A percentile compares a stretch with the other conserved stretches of the same genome.
These are phyloP conservation scores for Jatropha curcas DNA, from an alignment of 345 rosid genomes.

Conservation along the genomic window DNA sequence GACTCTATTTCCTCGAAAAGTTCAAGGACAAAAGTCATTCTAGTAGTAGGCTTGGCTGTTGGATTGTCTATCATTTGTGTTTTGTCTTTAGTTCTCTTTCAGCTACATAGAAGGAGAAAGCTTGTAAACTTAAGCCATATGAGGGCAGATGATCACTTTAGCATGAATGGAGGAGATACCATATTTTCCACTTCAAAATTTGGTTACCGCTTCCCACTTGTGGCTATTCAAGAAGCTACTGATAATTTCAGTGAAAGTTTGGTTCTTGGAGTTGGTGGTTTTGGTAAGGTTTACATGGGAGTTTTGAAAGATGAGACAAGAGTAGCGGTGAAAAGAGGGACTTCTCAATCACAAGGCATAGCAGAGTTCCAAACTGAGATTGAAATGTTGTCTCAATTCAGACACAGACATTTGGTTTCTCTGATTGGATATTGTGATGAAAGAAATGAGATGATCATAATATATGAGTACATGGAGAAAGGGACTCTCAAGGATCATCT, in stretches of 20 bases:
- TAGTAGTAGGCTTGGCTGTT: conserved; percentile 41
- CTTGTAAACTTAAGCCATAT: conserved; percentile 24
- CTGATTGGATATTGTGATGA: conserved; percentile 68
- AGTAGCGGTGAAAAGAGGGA: conserved; percentile 71
- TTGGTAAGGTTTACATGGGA: conserved; percentile 71
- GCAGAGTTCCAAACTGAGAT: conserved; percentile 65
- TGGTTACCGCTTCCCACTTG: conserved; percentile 57
- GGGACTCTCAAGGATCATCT: conserved; percentile 67
- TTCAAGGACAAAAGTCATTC: conserved; percentile 27
- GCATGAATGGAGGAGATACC: conserved; percentile 23
- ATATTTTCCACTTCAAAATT: conserved; percentile 48
- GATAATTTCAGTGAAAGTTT: conserved; percentile 49
- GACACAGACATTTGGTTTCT: conserved; percentile 74
- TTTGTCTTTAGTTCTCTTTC: conserved; percentile 26
- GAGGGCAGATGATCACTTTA: conserved; percentile 29
- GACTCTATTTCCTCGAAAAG: conserved; percentile 29
- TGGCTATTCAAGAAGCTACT: conserved; percentile 55
- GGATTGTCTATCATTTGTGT: conserved; percentile 31
- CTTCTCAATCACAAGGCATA: conserved; percentile 57
- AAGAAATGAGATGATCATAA: conserved; percentile 60
- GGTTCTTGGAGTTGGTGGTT: conserved; percentile 67
- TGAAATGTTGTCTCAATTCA: conserved; percentile 66
- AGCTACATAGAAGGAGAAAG: conserved; percentile 35
- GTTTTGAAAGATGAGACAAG: conserved; percentile 47
- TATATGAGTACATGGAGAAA: conserved; percentile 69